These are phyloP conservation scores for Chimonanthus salicifolius DNA, from an alignment of 164 flowering plant species.

Conservation along the genomic window DNA sequence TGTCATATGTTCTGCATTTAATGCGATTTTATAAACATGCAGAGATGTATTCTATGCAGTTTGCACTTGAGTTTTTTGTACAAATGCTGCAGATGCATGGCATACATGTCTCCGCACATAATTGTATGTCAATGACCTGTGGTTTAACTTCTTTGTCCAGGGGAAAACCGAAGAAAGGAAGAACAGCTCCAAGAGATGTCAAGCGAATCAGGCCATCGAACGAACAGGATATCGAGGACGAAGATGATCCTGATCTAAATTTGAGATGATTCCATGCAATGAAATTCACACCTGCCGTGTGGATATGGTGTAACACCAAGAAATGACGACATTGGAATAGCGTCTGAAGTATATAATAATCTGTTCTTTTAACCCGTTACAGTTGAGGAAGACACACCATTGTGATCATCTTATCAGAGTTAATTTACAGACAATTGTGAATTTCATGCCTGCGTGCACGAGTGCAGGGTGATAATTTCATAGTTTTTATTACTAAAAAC, in stretches of 20 bases:
- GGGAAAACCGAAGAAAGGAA: constrained; percentile 85
- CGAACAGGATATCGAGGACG: constrained; percentile 70
- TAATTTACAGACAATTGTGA: not conserved
- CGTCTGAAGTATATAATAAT: too few relatives aligned
- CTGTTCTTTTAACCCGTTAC: not conserved
- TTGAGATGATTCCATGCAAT: constrained; percentile 15
- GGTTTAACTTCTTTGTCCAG: constrained; percentile 22
- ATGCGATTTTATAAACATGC: too few relatives aligned
- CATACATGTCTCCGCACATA: not conserved
- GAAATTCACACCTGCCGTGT: not conserved
- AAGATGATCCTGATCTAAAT: constrained; percentile 74
- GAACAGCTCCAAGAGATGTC: constrained; percentile 52
- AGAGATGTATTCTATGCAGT: too few relatives aligned
- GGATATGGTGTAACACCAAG: not conserved
- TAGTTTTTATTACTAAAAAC: too few relatives aligned
- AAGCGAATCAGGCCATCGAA: constrained; percentile 58
- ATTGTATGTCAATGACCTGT: not conserved
- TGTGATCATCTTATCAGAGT: not conserved
- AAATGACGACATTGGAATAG: not conserved
- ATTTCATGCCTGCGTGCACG: not conserved
- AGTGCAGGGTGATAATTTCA: too few relatives aligned
- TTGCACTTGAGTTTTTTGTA: too few relatives aligned
- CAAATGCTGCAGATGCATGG: not conserved
- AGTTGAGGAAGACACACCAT: not conserved
- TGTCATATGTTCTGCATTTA: too few relatives aligned